These are phyloP conservation scores for Kokia cookei DNA, from an alignment of 441 rosid genomes.

Conservation along the genomic window DNA sequence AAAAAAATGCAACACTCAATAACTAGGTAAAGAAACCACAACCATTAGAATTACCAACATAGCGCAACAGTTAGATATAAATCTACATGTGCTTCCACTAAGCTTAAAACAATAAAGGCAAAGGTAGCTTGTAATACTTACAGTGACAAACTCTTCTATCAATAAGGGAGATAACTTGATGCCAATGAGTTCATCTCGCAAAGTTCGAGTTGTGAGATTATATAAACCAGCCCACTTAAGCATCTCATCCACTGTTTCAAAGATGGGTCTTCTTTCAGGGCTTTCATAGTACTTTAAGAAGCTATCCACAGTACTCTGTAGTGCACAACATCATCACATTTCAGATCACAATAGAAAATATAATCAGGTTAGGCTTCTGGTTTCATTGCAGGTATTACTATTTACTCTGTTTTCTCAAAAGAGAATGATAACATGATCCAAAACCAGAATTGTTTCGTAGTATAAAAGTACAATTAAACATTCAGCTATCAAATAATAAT, in stretches of 20 bases:
- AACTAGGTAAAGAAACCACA: not conserved
- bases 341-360: not conserved
- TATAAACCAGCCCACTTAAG: slow-evolving; percentile 79
- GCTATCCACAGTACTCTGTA: slow-evolving; percentile 49
- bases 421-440: not conserved
- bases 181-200: slow-evolving; percentile 46
- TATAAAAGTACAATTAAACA: not conserved
- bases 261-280: slow-evolving; percentile 56
- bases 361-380: not conserved
- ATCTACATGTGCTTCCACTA: not conserved
- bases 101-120: not conserved
- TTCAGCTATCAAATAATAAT: not conserved
- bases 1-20: not conserved
- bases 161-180: slow-evolving; percentile 48
- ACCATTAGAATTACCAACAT: not conserved
- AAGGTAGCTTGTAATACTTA: slow-evolving; percentile 24
- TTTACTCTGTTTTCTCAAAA: not conserved
- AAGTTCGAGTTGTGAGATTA: slow-evolving; percentile 55
- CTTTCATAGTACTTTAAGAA: slow-evolving; percentile 75
- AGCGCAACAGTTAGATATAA: not conserved
- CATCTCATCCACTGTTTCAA: slow-evolving; percentile 77
- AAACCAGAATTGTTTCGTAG: not conserved
- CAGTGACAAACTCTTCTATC: slow-evolving; percentile 65
- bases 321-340: slow-evolving; percentile 17
- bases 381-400: not conserved